These are phyloP conservation scores for Myxozyma neotropica DNA, from an alignment of 805 yeast species.

Conservation along the genomic window DNA sequence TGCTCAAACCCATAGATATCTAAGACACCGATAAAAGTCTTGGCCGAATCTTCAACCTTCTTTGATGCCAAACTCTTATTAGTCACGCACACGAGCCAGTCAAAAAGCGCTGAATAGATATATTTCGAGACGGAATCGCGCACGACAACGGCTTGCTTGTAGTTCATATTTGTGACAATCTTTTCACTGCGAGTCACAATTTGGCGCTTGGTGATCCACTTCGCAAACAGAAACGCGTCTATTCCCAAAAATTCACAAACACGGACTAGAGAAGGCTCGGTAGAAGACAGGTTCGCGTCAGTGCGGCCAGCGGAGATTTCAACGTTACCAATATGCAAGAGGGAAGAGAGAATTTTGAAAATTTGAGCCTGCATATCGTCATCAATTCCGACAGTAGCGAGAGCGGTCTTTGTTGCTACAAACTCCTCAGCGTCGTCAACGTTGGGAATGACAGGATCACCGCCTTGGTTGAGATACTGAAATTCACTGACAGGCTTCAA, in stretches of 20 bases:
- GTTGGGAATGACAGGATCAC: conserved; percentile 65
- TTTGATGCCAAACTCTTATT: conserved; percentile 81
- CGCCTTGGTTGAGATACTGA: conserved; percentile 88
- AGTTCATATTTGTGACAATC: conserved; percentile 78
- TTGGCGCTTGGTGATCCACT: conserved; percentile 92
- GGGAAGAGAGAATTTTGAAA: conserved; percentile 79
- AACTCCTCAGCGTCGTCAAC: conserved; percentile 85
- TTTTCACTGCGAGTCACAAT: conserved; percentile 91
- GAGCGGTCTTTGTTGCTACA: conserved; percentile 71
- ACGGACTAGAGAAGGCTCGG: conserved; percentile 79
- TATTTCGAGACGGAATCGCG: conserved; percentile 97
- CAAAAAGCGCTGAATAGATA: conserved; percentile 88
- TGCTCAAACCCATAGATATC: conserved; percentile 98
- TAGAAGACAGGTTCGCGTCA: conserved; percentile 78
- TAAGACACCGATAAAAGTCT: conserved; percentile 88
- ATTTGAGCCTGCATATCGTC: conserved; percentile 62
- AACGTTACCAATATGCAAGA: conserved; percentile 91
- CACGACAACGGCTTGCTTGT: conserved; percentile 83
- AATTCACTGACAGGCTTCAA: conserved; percentile 69
- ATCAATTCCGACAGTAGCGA: conserved; percentile 74
- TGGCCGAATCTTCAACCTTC: conserved; percentile 58
- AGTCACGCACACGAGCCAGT: conserved; percentile 88
- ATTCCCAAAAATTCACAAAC: conserved; percentile 86
- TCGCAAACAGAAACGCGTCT: conserved; percentile 70
- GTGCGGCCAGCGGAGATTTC: conserved; percentile 80